Evolutionary conservation across 441 rosid species (phyloP).

Genomic region (Viola pubescens): DNA sequence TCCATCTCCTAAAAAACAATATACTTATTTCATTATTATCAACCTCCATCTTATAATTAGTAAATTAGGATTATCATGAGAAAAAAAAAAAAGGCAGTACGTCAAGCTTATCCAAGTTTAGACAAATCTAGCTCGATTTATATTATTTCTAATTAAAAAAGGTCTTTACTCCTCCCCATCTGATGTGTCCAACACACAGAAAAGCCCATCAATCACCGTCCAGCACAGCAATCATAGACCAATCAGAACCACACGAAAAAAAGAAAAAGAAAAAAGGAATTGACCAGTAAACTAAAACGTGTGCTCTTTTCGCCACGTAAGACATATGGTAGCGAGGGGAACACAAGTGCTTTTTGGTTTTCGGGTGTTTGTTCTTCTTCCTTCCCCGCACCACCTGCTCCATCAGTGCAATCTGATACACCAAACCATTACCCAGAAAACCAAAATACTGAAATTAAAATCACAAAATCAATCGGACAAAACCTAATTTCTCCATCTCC

Average conservation of each 20-base stretch:
- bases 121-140: too few relatives aligned
- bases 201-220: background rate
- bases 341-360: too few relatives aligned
- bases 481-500: background rate
- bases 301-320: too few relatives aligned
- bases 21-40: too few relatives aligned
- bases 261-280: background rate
- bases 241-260: background rate
- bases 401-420: background rate
- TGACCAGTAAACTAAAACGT: too few relatives aligned
- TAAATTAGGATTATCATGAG: too few relatives aligned
- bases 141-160: background rate
- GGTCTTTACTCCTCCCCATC: background rate
- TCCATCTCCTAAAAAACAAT: too few relatives aligned
- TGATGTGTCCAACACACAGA: background rate
- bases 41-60: too few relatives aligned
- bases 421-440: background rate
- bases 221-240: background rate
- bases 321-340: too few relatives aligned
- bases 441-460: constrained; percentile 22
- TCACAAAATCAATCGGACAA: background rate
- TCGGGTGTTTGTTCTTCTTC: too few relatives aligned
- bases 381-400: background rate
- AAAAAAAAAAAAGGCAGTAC: too few relatives aligned
- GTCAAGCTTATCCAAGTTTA: too few relatives aligned